Conservation (phyloP, 345 rosid genomes). For the Syzygium jambos region DNA sequence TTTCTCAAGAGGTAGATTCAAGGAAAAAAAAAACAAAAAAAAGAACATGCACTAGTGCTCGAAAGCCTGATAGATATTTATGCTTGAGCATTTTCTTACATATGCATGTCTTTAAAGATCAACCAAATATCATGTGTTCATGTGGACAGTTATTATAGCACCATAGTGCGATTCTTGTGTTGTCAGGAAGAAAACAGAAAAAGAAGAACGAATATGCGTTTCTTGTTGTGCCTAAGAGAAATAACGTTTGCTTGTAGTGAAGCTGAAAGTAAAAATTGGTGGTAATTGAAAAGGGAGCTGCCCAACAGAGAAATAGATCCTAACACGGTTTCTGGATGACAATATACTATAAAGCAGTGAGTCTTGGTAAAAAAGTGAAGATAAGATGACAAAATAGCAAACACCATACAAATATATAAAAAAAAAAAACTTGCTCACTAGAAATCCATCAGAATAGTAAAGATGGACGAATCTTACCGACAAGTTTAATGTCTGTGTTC, state of each 20-base stretch:
- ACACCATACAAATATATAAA: not conserved
- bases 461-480: constrained; percentile 32
- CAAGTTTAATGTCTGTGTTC: constrained; percentile 77
- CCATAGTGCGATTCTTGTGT: not conserved
- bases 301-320: not conserved
- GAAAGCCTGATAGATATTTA: not conserved
- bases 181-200: not conserved
- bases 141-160: not conserved
- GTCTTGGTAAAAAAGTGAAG: not conserved
- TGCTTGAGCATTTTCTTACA: not conserved
- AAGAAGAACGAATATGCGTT: not conserved
- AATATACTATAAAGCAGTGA: not conserved
- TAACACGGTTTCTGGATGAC: not conserved
- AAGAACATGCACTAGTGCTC: not conserved
- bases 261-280: not conserved
- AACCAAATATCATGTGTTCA: not conserved
- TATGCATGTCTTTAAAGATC: not conserved
- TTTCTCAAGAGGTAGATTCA: not conserved
- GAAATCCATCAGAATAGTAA: not conserved
- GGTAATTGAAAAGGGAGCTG: not conserved
- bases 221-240: not conserved
- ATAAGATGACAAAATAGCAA: not conserved
- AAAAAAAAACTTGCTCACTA: not conserved
- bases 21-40: not conserved
- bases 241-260: not conserved